These are phyloP conservation scores for Arthrobotrys pseudoclavata DNA, from an alignment of 2,329 filamentous ascomycete species.

Conservation along the genomic window DNA sequence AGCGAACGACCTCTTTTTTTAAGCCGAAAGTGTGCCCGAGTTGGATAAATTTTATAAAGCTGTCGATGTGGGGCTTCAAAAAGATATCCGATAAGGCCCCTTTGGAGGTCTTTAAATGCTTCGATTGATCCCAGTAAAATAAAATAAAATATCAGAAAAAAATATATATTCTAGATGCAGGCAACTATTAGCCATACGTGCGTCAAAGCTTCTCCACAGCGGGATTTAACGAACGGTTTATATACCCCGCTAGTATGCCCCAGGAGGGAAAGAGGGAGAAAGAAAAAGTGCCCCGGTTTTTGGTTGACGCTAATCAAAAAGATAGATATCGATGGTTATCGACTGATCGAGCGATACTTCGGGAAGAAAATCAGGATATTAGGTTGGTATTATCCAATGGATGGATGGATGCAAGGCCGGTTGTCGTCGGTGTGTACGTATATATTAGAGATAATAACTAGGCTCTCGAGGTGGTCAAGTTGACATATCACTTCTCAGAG, in stretches of 20 bases:
- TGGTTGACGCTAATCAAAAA: conserved; percentile 28
- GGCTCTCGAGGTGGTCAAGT: conserved; percentile 7
- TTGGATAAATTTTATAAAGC: background rate
- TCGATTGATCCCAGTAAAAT: conserved; percentile 1
- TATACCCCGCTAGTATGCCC: conserved; percentile 51
- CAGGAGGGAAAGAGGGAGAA: conserved; percentile 1
- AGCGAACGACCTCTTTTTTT: background rate
- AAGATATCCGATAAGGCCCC: conserved; percentile 11
- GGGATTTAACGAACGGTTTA: conserved; percentile 56
- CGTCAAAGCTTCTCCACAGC: conserved; percentile 47
- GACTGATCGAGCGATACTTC: conserved; percentile 24
- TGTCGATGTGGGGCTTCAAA: background rate
- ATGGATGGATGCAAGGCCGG: background rate
- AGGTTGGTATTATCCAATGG: conserved; percentile 24
- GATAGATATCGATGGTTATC: conserved; percentile 15
- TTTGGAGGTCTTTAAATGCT: conserved; percentile 13
- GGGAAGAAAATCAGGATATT: conserved; percentile 38
- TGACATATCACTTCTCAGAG: conserved; percentile 5
- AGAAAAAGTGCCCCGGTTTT: conserved; percentile 9
- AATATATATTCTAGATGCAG: background rate
- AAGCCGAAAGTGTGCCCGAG: conserved; percentile 14
- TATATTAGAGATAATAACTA: conserved; percentile 1
- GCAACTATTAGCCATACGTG: conserved; percentile 21
- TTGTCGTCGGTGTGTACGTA: background rate
- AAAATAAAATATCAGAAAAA: background rate